A percentile compares a stretch with the other conserved stretches of the same genome.
These are phyloP conservation scores for Paraconiothyrium sp. DNA, from an alignment of 2,329 filamentous ascomycete genomes.

Conservation along the genomic window DNA sequence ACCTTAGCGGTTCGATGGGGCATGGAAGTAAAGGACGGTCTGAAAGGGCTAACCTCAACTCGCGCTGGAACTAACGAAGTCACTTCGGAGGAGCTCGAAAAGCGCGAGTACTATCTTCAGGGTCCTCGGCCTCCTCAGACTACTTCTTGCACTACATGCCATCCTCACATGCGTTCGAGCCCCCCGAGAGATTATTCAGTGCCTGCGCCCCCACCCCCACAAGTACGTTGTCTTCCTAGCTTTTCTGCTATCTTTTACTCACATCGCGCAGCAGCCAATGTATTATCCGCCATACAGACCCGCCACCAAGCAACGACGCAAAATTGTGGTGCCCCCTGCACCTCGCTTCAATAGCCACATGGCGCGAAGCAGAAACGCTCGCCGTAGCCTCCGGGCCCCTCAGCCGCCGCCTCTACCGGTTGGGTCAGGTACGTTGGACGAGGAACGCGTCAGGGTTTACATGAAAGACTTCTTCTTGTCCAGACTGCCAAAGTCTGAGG, in stretches of 20 bases:
- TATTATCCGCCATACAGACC: not conserved
- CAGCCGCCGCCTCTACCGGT: constrained; percentile 15
- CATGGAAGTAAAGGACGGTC: constrained; percentile 28
- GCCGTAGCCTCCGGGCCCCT: not conserved
- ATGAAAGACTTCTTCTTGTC: constrained; percentile 37
- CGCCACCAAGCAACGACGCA: not conserved
- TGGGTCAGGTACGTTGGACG: constrained; percentile 14
- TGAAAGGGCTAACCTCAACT: constrained; percentile 16
- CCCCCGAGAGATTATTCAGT: not conserved
- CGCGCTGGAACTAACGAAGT: constrained; percentile 8
- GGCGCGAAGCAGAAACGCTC: constrained; percentile 4
- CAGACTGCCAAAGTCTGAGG: constrained; percentile 28
- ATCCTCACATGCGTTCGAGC: constrained; percentile 15
- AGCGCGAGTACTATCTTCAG: constrained; percentile 34
- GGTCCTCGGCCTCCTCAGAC: constrained; percentile 7
- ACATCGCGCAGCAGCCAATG: not conserved
- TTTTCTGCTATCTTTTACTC: not conserved
- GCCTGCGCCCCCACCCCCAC: constrained; percentile 8
- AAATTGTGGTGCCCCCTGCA: not conserved
- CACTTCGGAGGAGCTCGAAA: constrained; percentile 19
- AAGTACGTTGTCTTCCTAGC: not conserved
- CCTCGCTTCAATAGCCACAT: not conserved
- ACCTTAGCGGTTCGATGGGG: constrained; percentile 33
- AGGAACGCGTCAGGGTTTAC: constrained; percentile 29
- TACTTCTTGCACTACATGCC: constrained; percentile 23